Evolutionary conservation across 768 basidiomycete genomes (phyloP).

Genomic region (Kwoniella bestiolae): DNA sequence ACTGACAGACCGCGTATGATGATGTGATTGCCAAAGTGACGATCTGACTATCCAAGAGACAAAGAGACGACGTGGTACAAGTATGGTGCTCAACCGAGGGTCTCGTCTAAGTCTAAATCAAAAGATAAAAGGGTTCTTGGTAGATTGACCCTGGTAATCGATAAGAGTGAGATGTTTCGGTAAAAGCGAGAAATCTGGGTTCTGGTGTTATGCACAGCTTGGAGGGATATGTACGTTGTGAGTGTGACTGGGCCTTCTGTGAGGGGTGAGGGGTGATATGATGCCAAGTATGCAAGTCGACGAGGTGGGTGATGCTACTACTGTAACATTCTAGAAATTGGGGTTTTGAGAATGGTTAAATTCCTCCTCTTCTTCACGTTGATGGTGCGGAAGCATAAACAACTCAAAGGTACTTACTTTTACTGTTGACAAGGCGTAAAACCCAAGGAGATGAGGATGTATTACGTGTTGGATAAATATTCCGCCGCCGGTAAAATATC

Average conservation of each 20-base stretch:
- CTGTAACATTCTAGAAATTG: background rate
- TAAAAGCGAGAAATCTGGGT: background rate
- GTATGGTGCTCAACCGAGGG: no score
- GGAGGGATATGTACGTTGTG: background rate
- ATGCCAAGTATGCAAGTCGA: background rate
- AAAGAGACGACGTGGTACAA: background rate
- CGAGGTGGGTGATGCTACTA: background rate
- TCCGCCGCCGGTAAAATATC: slow-evolving; percentile 2
- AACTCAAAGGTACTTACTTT: background rate
- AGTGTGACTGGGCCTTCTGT: background rate
- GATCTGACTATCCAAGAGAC: background rate
- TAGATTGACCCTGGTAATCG: background rate
- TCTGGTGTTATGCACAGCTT: background rate
- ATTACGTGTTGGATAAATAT: background rate
- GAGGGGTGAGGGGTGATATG: background rate
- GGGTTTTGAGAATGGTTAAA: background rate
- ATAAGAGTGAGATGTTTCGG: background rate
- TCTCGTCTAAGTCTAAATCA: background rate
- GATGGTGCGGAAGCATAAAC: background rate
- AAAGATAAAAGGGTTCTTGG: background rate
- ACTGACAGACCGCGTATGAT: slow-evolving; percentile 10
- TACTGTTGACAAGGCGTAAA: background rate
- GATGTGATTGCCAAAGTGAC: background rate
- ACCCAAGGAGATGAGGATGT: background rate
- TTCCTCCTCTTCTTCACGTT: background rate